Evolutionary conservation across 208 protist species (phyloP).

Genomic region (Trypanosomatidae sp.): DNA sequence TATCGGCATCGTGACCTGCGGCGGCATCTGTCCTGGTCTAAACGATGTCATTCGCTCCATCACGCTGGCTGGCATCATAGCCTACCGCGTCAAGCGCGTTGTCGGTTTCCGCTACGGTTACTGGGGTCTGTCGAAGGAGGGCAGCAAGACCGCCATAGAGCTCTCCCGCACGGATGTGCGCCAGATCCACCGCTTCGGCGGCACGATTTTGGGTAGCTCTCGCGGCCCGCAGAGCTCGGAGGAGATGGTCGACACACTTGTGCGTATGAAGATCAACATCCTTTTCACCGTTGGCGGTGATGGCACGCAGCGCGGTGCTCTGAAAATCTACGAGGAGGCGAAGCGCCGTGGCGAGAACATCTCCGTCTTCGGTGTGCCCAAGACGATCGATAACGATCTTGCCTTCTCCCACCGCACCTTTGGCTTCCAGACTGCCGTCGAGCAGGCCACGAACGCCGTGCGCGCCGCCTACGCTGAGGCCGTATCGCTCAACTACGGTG

Average conservation of each 20-base stretch:
- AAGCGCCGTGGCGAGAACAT: slow-evolving; percentile 81
- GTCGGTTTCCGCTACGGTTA: slow-evolving; percentile 94
- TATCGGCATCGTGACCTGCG: slow-evolving; percentile 95
- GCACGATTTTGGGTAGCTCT: slow-evolving; percentile 92
- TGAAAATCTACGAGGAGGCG: slow-evolving; percentile 81
- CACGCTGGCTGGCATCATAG: slow-evolving; percentile 64
- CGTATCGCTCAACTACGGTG: slow-evolving; percentile 83
- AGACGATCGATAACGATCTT: slow-evolving; percentile 97
- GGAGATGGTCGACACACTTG: slow-evolving; percentile 93
- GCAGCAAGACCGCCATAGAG: slow-evolving; percentile 86
- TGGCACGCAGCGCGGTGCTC: slow-evolving; percentile 92
- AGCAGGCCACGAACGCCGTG: slow-evolving; percentile 86
- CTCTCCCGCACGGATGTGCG: slow-evolving; percentile 74
- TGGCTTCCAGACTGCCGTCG: slow-evolving; percentile 95
- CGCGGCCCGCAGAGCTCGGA: slow-evolving; percentile 86
- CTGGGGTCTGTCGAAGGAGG: slow-evolving; percentile 90
- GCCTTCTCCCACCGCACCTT: slow-evolving; percentile 94
- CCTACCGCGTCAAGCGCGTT: slow-evolving; percentile 91
- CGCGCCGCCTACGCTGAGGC: slow-evolving; percentile 92
- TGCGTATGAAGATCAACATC: slow-evolving; percentile 84
- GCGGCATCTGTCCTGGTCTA: slow-evolving; percentile 95
- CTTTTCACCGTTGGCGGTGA: slow-evolving; percentile 95
- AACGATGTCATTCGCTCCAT: slow-evolving; percentile 95
- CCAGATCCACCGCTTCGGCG: slow-evolving; percentile 92
- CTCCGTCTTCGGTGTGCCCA: slow-evolving; percentile 93